Evolutionary conservation across 371 early-diverging fungal genomes (phyloP), one percentile per base, ranked within the genome.

Genomic region (Mortierella sp.): DNA sequence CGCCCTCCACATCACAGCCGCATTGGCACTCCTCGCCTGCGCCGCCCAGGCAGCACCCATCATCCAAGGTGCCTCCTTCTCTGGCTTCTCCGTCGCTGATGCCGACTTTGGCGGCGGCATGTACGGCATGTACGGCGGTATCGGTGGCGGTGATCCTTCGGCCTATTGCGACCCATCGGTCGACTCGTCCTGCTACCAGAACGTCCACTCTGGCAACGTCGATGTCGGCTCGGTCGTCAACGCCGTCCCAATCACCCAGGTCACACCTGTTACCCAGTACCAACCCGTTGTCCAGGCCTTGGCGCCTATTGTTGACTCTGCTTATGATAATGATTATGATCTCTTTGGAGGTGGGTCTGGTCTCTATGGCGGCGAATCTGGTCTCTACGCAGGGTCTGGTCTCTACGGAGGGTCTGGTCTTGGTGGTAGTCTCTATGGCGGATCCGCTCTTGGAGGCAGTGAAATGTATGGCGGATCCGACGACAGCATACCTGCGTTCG

Each of bases 191-290:
- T 85, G 80, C 43, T 18, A 38, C 38, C 86, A 85, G 55, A 58
- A 24, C 44, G 79, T 56, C 72, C n/a, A 56, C 70, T 85, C 86
- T 46, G 82, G 86, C 24, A 63, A 44, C 7, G 77, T 82, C 73
- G 41, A 63, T 4, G 27, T 85, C 16, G 75, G 72, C n/a, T 85
- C 86, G 35, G 65, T 74, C 21, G 74, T 78, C 60, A 79, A 74
- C 44, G 71, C 70, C 2, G 48, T 72, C 27, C 86, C 86, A 6
- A 38, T 81, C 51, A 82, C 86, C 16, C 44, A 85, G 3, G 80
- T 85, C 49, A 82, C 76, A 1, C 86, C 86, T 24, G 70, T 85
- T 35, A 78, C 79, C 49, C 76, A 74, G 32, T 85, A 85, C 70
- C 86, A 82, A 35, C 82, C 79, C 18, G 18, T 77, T 12, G 70